Conservation (phyloP, 1,284 basidiomycete genomes). For the Melampsora occidentalis region DNA sequence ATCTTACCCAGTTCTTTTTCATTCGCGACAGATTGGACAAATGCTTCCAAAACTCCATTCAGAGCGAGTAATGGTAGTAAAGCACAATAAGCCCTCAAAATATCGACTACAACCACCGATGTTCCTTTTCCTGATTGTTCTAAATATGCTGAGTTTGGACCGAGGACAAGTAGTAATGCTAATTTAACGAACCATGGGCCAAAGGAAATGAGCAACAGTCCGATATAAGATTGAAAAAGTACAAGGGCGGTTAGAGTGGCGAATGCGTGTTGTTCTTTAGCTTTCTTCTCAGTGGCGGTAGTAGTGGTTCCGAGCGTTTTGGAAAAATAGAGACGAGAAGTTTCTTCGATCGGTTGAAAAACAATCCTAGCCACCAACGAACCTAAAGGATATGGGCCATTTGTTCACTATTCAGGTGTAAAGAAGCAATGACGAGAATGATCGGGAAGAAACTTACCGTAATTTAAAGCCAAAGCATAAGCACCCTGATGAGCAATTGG, state of each 20-base stretch:
- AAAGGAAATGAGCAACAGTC: conserved; percentile 66
- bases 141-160: conserved; percentile 55
- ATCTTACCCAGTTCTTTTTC: conserved; percentile 65
- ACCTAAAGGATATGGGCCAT: conserved; percentile 59
- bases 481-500: conserved; percentile 82
- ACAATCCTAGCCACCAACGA: conserved; percentile 83
- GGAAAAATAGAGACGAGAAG: conserved; percentile 80
- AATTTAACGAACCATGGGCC: conserved; percentile 70
- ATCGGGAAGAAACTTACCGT: conserved; percentile 61
- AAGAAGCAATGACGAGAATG: not conserved
- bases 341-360: conserved; percentile 90
- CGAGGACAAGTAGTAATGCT: conserved; percentile 66
- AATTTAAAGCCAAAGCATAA: conserved; percentile 89
- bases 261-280: conserved; percentile 43
- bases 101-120: conserved; percentile 57
- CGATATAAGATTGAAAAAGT: conserved; percentile 67
- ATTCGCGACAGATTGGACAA: conserved; percentile 73
- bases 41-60: conserved; percentile 85
- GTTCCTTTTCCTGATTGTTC: conserved; percentile 71
- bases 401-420: conserved; percentile 1
- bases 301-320: conserved; percentile 58
- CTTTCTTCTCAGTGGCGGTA: conserved; percentile 33
- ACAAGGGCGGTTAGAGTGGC: conserved; percentile 61
- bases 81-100: conserved; percentile 70
- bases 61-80: conserved; percentile 79